Percentiles rank a stretch among this genome's conserved stretches.
Conservation (phyloP, 2,329 filamentous ascomycete species). For the Onygenales sp. region DNA sequence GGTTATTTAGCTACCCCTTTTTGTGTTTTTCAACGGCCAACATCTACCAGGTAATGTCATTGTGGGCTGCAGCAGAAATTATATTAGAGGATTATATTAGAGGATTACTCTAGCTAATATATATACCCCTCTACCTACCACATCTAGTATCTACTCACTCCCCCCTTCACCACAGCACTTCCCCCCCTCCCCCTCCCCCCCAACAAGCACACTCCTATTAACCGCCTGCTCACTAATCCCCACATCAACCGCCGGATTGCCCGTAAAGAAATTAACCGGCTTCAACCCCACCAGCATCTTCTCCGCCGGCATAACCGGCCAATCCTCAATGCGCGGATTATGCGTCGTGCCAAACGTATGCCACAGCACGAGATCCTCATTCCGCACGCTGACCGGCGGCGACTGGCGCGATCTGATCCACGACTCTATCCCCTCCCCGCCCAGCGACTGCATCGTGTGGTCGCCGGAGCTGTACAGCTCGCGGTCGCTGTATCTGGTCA, state of each 20-base stretch:
- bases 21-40: too few species aligned
- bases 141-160: too few species aligned
- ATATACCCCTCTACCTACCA: too few species aligned
- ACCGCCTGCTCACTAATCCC: conserved; percentile 4
- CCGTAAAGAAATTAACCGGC: conserved; percentile 20
- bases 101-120: too few species aligned
- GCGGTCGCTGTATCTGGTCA: conserved; percentile 42
- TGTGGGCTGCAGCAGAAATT: too few species aligned
- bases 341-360: conserved; percentile 36
- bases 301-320: conserved; percentile 40
- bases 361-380: conserved; percentile 37
- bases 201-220: conserved; percentile 8
- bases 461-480: conserved; percentile 44
- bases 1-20: too few species aligned
- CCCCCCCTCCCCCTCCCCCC: too few species aligned
- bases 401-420: conserved; percentile 28
- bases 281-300: conserved; percentile 19
- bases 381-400: conserved; percentile 22
- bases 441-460: conserved; percentile 45
- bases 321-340: conserved; percentile 36
- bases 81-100: too few species aligned
- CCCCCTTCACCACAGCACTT: too few species aligned
- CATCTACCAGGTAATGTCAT: too few species aligned
- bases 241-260: conserved; percentile 17
- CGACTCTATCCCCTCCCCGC: conserved; percentile 37